Evolutionary conservation across 1,284 basidiomycete species (phyloP).

Genomic region (Trametes polyzona): DNA sequence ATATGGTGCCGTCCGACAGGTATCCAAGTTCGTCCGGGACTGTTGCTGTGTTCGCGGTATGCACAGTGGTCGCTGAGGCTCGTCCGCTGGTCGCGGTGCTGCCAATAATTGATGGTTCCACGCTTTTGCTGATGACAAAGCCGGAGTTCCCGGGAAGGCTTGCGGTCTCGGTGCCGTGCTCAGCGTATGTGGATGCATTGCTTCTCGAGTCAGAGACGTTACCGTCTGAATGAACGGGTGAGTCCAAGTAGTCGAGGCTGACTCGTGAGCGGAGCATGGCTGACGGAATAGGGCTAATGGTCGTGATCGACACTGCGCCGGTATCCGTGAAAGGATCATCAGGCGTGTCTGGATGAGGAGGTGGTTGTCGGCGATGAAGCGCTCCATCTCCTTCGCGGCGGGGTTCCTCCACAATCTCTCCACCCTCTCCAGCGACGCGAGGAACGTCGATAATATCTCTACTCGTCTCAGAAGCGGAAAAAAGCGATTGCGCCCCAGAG

Average conservation of each 20-base stretch:
- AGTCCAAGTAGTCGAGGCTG: neutral
- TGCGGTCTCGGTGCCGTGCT: neutral
- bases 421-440: no score
- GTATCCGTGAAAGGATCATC: neutral
- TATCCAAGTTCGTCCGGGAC: neutral
- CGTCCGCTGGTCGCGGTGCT: neutral
- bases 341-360: no score
- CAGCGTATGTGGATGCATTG: neutral
- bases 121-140: neutral
- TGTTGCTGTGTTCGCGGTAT: neutral
- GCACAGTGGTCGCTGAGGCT: neutral
- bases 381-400: no score
- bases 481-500: neutral
- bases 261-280: neutral
- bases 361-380: no score
- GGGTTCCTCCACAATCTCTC: no score
- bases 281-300: neutral
- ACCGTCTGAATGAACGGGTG: neutral
- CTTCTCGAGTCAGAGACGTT: neutral
- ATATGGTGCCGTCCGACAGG: slow-evolving; percentile 1
- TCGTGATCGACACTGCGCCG: no score
- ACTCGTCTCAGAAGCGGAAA: no score
- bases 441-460: no score
- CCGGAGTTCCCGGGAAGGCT: neutral
- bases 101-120: neutral